phyloP scores from a whole-genome alignment of 1,139 yeast species.

The Hansenula sp. region DNA sequence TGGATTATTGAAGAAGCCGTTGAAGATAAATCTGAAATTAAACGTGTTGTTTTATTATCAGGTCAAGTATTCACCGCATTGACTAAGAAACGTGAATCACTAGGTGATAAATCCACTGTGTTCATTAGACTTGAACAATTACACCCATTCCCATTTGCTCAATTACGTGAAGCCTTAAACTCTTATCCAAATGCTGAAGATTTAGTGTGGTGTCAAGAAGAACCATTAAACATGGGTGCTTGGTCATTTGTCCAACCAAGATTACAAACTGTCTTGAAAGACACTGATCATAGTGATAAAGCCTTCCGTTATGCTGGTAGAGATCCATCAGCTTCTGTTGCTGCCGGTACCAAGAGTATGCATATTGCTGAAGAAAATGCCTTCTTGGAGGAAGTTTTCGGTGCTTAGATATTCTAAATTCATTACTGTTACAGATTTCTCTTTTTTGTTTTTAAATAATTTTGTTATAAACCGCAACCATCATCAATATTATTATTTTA shows the following conservation, averaged over 20 bases:
- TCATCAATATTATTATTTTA: too few relatives aligned
- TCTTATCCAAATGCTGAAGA: slow-evolving; percentile 82
- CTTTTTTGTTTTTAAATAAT: not conserved
- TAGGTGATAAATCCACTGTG: slow-evolving; percentile 81
- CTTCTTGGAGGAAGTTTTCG: slow-evolving; percentile 76
- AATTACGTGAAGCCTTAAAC: slow-evolving; percentile 79
- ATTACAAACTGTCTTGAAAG: slow-evolving; percentile 66
- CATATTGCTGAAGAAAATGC: slow-evolving; percentile 88
- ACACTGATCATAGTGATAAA: slow-evolving; percentile 62
- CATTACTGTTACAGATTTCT: not conserved
- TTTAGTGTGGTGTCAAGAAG: slow-evolving; percentile 97
- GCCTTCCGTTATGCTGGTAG: slow-evolving; percentile 89
- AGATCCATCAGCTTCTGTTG: slow-evolving; percentile 96
- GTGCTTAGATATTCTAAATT: slow-evolving; percentile 3
- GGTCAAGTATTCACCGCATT: slow-evolving; percentile 97
- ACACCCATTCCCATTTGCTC: slow-evolving; percentile 99
- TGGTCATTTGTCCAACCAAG: slow-evolving; percentile 83
- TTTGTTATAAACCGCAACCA: not conserved
- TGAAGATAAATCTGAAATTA: slow-evolving; percentile 77
- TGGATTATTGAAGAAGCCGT: slow-evolving; percentile 93
- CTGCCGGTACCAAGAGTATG: slow-evolving; percentile 92
- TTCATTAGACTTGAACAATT: slow-evolving; percentile 88
- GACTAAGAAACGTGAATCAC: slow-evolving; percentile 78
- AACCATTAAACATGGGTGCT: slow-evolving; percentile 96
- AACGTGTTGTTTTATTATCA: slow-evolving; percentile 77